A percentile compares a stretch with the other conserved stretches of the same genome.
These are phyloP conservation scores for Cryptococcus deneoformans DNA, from an alignment of 1,284 basidiomycete species.

Conservation along the genomic window DNA sequence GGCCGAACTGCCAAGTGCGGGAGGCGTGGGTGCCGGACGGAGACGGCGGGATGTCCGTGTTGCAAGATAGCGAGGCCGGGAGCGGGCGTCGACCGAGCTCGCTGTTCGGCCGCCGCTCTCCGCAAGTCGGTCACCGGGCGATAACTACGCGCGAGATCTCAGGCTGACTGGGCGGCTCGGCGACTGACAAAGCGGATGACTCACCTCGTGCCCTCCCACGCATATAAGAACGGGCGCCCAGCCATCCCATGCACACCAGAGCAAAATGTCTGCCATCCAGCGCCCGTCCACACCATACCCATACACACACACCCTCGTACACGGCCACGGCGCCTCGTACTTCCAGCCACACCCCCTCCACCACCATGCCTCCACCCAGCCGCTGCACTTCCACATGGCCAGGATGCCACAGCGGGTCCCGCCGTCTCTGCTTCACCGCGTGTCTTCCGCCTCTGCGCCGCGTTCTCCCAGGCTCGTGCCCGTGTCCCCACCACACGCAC, in stretches of 20 bases:
- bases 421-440: slow-evolving; percentile 21
- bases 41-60: too few species aligned
- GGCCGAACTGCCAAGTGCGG: too few species aligned
- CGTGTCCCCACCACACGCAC: slow-evolving; percentile 5
- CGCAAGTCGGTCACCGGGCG: too few species aligned
- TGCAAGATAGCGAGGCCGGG: too few species aligned
- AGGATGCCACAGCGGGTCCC: slow-evolving; percentile 28
- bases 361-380: slow-evolving; percentile 11
- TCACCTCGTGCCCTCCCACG: not conserved
- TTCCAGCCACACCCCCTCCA: slow-evolving; percentile 13
- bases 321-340: slow-evolving; percentile 7
- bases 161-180: too few species aligned
- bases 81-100: too few species aligned
- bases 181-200: not conserved
- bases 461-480: slow-evolving; percentile 2
- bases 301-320: slow-evolving; percentile 14
- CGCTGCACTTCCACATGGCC: slow-evolving; percentile 35
- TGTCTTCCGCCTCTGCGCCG: slow-evolving; percentile 4
- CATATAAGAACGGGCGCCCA: not conserved
- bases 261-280: slow-evolving; percentile 6
- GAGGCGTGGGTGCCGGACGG: too few species aligned
- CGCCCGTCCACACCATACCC: slow-evolving; percentile 30
- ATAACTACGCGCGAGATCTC: too few species aligned
- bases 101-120: too few species aligned
- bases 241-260: not conserved